These are phyloP conservation scores for Plantago rigida DNA, from an alignment of 305 asterid species.

Conservation along the genomic window DNA sequence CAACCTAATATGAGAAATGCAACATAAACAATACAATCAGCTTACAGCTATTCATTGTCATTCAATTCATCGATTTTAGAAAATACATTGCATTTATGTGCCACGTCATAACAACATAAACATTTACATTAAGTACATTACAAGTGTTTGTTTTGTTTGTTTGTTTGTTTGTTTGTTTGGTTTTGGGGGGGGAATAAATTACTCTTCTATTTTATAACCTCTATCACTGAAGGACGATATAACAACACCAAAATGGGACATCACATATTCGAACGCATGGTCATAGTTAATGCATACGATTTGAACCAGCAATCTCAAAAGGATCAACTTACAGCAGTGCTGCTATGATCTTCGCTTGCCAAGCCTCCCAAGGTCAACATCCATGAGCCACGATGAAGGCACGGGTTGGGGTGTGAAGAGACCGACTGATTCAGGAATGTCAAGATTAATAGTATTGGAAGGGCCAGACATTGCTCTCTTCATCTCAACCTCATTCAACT, in stretches of 20 bases:
- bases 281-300: constrained; percentile 2
- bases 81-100: no score
- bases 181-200: no score
- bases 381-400: constrained; percentile 64
- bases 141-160: no score
- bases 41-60: not conserved
- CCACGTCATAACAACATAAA: no score
- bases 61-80: not conserved
- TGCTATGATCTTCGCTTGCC: constrained; percentile 50
- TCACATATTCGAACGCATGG: not conserved
- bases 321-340: constrained; percentile 14
- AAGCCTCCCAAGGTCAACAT: constrained; percentile 66
- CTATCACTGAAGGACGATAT: not conserved
- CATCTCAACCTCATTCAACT: constrained; percentile 49
- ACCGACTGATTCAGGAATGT: constrained; percentile 92
- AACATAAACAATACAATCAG: no score
- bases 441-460: constrained; percentile 57
- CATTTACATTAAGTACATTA: no score
- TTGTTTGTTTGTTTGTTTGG: no score
- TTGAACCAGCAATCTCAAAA: not conserved
- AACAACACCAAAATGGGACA: not conserved
- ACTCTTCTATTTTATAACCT: not conserved
- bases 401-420: constrained; percentile 39
- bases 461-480: constrained; percentile 66
- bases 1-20: not conserved